These are phyloP conservation scores for Magnusiomyces suaveolens DNA, from an alignment of 1,139 yeast genomes.

Conservation along the genomic window DNA sequence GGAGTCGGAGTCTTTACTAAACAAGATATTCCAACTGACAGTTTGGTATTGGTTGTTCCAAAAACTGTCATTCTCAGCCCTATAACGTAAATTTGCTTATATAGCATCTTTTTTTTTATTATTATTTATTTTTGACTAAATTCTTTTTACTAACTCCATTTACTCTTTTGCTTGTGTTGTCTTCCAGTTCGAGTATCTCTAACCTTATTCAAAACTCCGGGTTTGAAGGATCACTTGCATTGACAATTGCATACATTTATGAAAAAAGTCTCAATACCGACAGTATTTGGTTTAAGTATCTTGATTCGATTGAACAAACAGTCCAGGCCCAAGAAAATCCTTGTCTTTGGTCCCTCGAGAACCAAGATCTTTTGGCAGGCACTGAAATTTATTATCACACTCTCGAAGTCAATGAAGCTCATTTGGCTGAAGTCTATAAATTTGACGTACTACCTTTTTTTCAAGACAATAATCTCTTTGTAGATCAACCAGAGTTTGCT, in stretches of 20 bases:
- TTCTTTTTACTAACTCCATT: no score
- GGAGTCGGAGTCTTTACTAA: no score
- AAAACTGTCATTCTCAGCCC: no score
- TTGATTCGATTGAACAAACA: slow-evolving; percentile 43
- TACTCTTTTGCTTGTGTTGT: no score
- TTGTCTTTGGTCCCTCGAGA: slow-evolving; percentile 51
- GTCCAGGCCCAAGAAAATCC: slow-evolving; percentile 35
- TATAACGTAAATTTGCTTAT: no score
- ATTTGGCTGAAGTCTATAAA: slow-evolving; percentile 46
- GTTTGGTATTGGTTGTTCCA: no score
- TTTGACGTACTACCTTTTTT: slow-evolving; percentile 33
- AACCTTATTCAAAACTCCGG: no score
- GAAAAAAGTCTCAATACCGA: slow-evolving; percentile 46
- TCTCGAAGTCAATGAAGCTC: slow-evolving; percentile 45
- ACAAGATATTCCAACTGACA: no score
- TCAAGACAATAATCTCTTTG: slow-evolving; percentile 19
- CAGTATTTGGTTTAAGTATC: slow-evolving; percentile 72
- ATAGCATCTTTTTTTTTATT: no score
- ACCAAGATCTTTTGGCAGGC: slow-evolving; percentile 44
- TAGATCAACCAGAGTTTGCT: slow-evolving; percentile 19
- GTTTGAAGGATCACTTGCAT: slow-evolving; percentile 55
- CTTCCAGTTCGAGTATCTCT: no score
- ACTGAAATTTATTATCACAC: slow-evolving; percentile 60
- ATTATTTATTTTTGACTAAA: no score
- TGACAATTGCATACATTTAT: slow-evolving; percentile 61